Conservation (phyloP, 2,329 filamentous ascomycete species). For the Aspergillus candidus region DNA sequence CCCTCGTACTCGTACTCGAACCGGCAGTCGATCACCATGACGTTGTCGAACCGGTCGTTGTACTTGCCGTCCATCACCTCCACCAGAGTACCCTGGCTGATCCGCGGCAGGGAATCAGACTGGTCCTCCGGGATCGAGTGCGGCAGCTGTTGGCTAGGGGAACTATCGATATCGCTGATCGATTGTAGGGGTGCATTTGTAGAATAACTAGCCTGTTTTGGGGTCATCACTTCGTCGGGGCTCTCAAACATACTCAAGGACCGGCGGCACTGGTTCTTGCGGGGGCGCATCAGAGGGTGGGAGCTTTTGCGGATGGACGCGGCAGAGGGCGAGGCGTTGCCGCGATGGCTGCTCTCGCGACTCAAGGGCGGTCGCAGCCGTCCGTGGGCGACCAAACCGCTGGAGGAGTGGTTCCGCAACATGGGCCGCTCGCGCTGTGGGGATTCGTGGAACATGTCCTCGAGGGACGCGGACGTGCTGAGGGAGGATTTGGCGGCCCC, state of each 20-base stretch:
- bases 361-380: constrained; percentile 62
- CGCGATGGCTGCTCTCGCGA: constrained; percentile 49
- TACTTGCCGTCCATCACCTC: constrained; percentile 84
- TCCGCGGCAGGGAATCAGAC: constrained; percentile 80
- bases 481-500: constrained; percentile 44
- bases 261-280: constrained; percentile 75
- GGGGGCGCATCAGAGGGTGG: constrained; percentile 66
- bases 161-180: constrained; percentile 77
- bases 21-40: constrained; percentile 88
- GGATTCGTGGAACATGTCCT: constrained; percentile 75
- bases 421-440: constrained; percentile 65
- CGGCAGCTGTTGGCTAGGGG: constrained; percentile 67
- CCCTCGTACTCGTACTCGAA: constrained; percentile 99
- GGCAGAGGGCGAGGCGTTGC: constrained; percentile 69
- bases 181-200: constrained; percentile 58
- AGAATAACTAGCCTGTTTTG: constrained; percentile 57
- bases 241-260: constrained; percentile 98
- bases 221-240: constrained; percentile 78
- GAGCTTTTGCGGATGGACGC: constrained; percentile 65
- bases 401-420: constrained; percentile 55
- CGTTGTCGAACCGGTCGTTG: constrained; percentile 67
- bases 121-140: constrained; percentile 77
- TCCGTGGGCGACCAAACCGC: constrained; percentile 52
- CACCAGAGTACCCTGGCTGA: constrained; percentile 72
- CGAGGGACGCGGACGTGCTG: constrained; percentile 61